These are phyloP conservation scores for Ganoderma sinense DNA, from an alignment of 1,284 basidiomycete species.

Conservation along the genomic window DNA sequence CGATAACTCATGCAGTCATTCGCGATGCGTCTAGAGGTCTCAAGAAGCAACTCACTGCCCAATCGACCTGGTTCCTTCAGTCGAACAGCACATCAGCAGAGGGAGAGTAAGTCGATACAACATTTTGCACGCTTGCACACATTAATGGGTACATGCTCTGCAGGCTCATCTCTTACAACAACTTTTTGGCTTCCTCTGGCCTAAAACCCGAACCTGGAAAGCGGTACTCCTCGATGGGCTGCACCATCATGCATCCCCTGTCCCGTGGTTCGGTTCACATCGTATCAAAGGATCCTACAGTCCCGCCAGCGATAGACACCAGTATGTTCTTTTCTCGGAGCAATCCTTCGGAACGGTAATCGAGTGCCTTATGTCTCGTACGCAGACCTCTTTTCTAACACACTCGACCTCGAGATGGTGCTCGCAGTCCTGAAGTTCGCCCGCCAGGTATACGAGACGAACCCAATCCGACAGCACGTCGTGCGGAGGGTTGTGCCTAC, in stretches of 20 bases:
- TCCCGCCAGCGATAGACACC: constrained; percentile 54
- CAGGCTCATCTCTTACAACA: constrained; percentile 20
- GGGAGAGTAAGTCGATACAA: constrained; percentile 13
- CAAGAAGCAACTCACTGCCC: constrained; percentile 19
- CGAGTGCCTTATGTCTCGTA: neutral
- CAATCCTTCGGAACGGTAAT: no score
- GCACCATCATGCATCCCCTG: constrained; percentile 15
- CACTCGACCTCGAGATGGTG: constrained; percentile 29
- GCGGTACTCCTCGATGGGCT: constrained; percentile 20
- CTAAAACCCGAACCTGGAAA: constrained; percentile 9
- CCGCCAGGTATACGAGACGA: constrained; percentile 22
- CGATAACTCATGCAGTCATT: neutral
- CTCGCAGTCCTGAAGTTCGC: constrained; percentile 24
- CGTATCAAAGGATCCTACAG: constrained; percentile 46
- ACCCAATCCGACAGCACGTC: constrained; percentile 25
- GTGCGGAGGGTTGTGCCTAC: constrained; percentile 23
- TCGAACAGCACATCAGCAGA: constrained; percentile 9
- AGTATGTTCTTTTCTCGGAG: constrained; percentile 10
- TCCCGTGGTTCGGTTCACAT: constrained; percentile 39
- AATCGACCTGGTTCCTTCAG: constrained; percentile 20
- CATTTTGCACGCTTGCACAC: neutral
- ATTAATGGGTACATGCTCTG: neutral
- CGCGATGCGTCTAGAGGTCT: constrained; percentile 4
- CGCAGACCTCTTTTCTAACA: constrained; percentile 21
- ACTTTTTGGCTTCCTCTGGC: constrained; percentile 19